Percentiles rank a stretch among this genome's conserved stretches.
Evolutionary conservation across 1,284 basidiomycete genomes (phyloP).

Genomic region (Ustilago tritici): DNA sequence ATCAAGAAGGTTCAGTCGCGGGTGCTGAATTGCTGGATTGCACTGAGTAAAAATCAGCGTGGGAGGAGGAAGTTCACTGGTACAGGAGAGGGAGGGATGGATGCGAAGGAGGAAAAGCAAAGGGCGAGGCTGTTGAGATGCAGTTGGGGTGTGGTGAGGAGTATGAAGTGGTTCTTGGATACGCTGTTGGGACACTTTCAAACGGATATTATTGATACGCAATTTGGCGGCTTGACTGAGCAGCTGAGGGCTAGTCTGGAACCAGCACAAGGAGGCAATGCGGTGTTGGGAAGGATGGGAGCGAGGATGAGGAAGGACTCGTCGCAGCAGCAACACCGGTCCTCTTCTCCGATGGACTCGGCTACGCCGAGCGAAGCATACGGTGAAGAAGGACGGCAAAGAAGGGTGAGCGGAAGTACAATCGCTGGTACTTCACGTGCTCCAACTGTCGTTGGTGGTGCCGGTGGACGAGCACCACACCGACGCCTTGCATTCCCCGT

Average conservation of each 20-base stretch:
- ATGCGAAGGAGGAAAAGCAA: constrained; percentile 74
- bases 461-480: constrained; percentile 10
- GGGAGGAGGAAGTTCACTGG: constrained; percentile 85
- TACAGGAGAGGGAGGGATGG: constrained; percentile 84
- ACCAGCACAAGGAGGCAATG: neutral
- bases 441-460: constrained; percentile 19
- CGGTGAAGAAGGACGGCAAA: constrained; percentile 21
- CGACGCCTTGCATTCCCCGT: constrained; percentile 42
- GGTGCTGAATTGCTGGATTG: constrained; percentile 83
- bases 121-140: constrained; percentile 76
- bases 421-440: constrained; percentile 18
- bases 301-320: constrained; percentile 29
- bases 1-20: constrained; percentile 83
- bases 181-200: constrained; percentile 76
- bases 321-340: constrained; percentile 12
- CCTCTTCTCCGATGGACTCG: constrained; percentile 21
- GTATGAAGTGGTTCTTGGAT: constrained; percentile 92
- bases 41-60: constrained; percentile 83
- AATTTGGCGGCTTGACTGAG: constrained; percentile 79
- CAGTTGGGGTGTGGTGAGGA: constrained; percentile 84
- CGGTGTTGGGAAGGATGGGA: neutral
- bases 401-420: constrained; percentile 25
- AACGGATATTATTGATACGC: constrained; percentile 88
- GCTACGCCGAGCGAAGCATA: constrained; percentile 32
- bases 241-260: constrained; percentile 70